A percentile compares a stretch with the other conserved stretches of the same genome.
Conservation (phyloP, 352 stramenopile genomes). For the Pythium dissimile region DNA sequence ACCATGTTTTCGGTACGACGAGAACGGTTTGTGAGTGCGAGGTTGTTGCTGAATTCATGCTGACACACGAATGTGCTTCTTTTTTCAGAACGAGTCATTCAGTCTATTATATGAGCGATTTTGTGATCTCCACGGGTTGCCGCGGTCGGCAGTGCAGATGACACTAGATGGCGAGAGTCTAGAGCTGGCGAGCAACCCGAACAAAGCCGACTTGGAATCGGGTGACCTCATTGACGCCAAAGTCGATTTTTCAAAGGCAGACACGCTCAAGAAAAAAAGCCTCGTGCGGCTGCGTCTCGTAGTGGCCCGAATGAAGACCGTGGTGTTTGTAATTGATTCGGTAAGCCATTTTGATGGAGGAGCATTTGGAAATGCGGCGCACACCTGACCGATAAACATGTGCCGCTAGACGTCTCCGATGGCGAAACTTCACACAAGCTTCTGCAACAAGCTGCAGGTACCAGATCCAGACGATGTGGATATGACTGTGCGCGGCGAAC, state of each 20-base stretch:
- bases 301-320: constrained; percentile 45
- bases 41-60: too few species aligned
- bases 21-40: too few species aligned
- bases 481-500: constrained; percentile 44
- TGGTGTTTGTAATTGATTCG: constrained; percentile 68
- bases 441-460: constrained; percentile 62
- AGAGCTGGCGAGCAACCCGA: constrained; percentile 24
- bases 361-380: background rate
- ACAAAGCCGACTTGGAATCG: constrained; percentile 40
- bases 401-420: constrained; percentile 35
- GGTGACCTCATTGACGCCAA: constrained; percentile 71
- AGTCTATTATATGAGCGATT: constrained; percentile 59
- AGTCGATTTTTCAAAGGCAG: constrained; percentile 61
- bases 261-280: constrained; percentile 39
- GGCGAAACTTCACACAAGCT: constrained; percentile 58
- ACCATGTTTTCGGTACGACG: constrained; percentile 45
- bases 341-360: constrained; percentile 24
- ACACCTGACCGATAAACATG: background rate
- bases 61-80: background rate
- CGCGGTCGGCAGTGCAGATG: constrained; percentile 56
- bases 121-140: constrained; percentile 59
- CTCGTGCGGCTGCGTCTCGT: constrained; percentile 56
- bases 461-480: constrained; percentile 39
- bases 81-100: constrained; percentile 56
- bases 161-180: constrained; percentile 51